Base-by-base conservation (phyloP, 179 eudicot genomes). In the Silene coronaria region DNA sequence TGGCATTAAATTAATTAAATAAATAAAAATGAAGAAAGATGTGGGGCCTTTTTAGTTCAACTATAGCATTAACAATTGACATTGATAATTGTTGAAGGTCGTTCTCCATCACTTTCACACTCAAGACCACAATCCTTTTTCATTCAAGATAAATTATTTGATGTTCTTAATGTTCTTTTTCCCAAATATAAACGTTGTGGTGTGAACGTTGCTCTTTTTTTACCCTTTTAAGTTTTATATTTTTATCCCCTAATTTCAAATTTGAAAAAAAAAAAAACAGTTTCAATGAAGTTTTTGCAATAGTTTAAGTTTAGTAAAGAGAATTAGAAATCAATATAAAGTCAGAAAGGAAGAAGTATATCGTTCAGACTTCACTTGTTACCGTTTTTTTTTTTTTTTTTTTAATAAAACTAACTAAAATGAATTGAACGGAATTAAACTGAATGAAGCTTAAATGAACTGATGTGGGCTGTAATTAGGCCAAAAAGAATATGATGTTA, bases 181-280 rank as follows among this genome's bases (percentile, higher is more conserved):
- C 74, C 73, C 23, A 77, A 64, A 74, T 80, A 58, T 83, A 70
- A 83, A 80, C 80, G 79, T 77, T 83, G 76, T 65, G 76, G 83
- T 83, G 79, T 73, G 68, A 62, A 71, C 75, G 27, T 72, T 48
- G 42, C 13, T 59, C 3, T 19, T 38, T 21, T 36, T 34, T n/a
- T n/a, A 14, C 4, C 30, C 2, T 28, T 4, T 58, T 59, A 42
- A 0, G 2, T 59, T 21, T 36, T 64, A 77, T 77, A 70, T 53
- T 22, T 23, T 62, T 81, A 68, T 71, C 45, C 63, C 72, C 63
- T 48, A 51, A 17, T 51, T 51, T 51, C 57, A 51, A 51, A 51
- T 51, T 51, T 51, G 19, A 51, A 51, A 51, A 14, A 12, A 42
- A 42, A 42, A 48, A 14, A 12, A 48, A 48, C 0, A 10, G 5